Evolutionary conservation across 495 filamentous ascomycete genomes (phyloP), one percentile per base, ranked within the genome.

Genomic region (Penicillium paradoxum): DNA sequence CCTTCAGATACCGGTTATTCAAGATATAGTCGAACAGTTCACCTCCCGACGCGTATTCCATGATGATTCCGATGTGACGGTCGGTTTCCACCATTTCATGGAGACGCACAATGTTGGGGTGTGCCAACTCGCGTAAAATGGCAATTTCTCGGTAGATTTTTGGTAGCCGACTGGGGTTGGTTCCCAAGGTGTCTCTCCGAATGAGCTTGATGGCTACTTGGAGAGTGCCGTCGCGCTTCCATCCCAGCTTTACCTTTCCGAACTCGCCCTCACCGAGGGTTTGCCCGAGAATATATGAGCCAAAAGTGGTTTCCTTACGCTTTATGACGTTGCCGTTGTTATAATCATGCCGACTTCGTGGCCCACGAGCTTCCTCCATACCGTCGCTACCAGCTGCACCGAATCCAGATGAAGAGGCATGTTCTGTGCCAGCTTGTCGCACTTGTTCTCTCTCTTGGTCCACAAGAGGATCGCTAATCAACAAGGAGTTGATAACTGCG

Each of bases 1-100:
- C 93, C 66, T 97, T 97, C 34, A 99, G 78, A 66, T 96, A 97
- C 30, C 93, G 84, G 66, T 99, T 90, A 59, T 93, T 92, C 43
- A 97, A 76, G 56, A 99, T 99, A 68, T 96, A 95, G 70, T 99
- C 93, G 69, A 99, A 99, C 5, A 99, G 80, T 66, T 99, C 93
- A 54, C 93, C 93, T 11, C 93, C 93, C 4, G 95, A 97, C 3
- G 93, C 93, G 61, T 97, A 99, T 66, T 99, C 93, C 60, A 99
- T 83, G 54, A 99, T 93, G 66, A 99, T 97, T 57, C 93, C 93
- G 63, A 97, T 97, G 56, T 96, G 89, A 29, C 89, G 83, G 59
- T 96, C 89, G 0, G 93, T 97, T 66, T 97, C 91, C 14, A 95
- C 90, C 91, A 99, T 97, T 72, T 99, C 95, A 64, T 97, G 92